phyloP scores from a whole-genome alignment of 1,284 basidiomycete species.

The Ceratorhiza oryzae-sativae region DNA sequence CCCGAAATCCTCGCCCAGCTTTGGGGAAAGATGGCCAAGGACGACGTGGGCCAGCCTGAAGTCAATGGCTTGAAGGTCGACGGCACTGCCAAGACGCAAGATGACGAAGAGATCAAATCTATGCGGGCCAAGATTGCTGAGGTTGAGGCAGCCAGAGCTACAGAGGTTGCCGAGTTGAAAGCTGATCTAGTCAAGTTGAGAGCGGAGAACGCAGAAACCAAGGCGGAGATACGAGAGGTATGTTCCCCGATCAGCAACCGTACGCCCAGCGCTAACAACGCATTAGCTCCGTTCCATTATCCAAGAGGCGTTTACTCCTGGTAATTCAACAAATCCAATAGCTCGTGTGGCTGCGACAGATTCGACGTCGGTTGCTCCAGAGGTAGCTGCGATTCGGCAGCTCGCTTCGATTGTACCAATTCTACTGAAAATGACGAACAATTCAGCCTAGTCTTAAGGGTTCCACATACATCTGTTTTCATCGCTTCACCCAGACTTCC shows the following conservation, averaged over 20 bases:
- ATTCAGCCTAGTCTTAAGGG: neutral
- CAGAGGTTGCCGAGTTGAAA: neutral
- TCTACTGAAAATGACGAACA: neutral
- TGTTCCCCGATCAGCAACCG: neutral
- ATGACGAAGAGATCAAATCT: neutral
- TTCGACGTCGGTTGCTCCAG: neutral
- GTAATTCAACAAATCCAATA: conserved; percentile 1
- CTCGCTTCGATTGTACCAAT: conserved; percentile 14
- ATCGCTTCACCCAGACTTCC: too few relatives aligned
- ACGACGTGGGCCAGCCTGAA: neutral
- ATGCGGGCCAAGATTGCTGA: neutral
- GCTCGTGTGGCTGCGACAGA: neutral
- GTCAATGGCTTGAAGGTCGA: neutral
- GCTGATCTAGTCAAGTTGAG: neutral
- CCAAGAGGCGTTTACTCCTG: neutral
- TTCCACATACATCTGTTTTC: too few relatives aligned
- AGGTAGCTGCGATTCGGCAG: neutral
- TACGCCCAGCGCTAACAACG: neutral
- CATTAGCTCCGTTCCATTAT: conserved; percentile 22
- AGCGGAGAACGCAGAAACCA: neutral
- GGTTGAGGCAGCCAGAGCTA: neutral
- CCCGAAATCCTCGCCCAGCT: conserved; percentile 12
- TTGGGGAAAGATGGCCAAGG: neutral
- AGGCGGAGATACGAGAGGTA: conserved; percentile 5
- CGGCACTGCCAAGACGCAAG: neutral